Conservation (phyloP, 305 asterid species). For the Fraxinus sp. region DNA sequence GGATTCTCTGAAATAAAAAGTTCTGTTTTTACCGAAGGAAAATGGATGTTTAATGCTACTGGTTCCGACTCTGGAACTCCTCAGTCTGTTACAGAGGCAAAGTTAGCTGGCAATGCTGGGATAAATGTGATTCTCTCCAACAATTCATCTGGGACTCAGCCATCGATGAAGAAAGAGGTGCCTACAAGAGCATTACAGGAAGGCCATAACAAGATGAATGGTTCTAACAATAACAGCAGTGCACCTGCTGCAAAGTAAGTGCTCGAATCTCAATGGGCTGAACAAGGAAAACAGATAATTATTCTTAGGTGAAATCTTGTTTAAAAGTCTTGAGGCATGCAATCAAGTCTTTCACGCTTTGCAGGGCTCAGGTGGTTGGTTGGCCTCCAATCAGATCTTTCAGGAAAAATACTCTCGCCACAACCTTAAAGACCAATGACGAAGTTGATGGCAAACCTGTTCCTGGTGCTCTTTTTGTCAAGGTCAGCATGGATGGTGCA, state of each 20-base stretch:
- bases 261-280: not conserved
- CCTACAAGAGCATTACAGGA: constrained; percentile 43
- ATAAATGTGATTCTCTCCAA: constrained; percentile 37
- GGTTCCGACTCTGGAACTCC: constrained; percentile 44
- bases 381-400: constrained; percentile 90
- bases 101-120: constrained; percentile 41
- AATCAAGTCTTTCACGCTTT: constrained; percentile 5
- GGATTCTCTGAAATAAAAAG: constrained; percentile 45
- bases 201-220: constrained; percentile 40
- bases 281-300: not conserved
- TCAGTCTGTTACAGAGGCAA: constrained; percentile 34
- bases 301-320: not conserved
- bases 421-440: constrained; percentile 60
- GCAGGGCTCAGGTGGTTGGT: constrained; percentile 87
- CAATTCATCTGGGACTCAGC: constrained; percentile 41
- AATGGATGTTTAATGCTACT: constrained; percentile 55
- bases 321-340: not conserved
- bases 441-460: constrained; percentile 69
- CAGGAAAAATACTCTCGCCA: constrained; percentile 63
- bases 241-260: constrained; percentile 86
- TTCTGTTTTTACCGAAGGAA: constrained; percentile 43
- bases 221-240: constrained; percentile 38
- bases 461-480: constrained; percentile 62
- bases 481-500: constrained; percentile 92
- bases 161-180: constrained; percentile 36